Base-by-base conservation (phyloP, 495 filamentous ascomycete genomes). In the Glarea lozoyensis region DNA sequence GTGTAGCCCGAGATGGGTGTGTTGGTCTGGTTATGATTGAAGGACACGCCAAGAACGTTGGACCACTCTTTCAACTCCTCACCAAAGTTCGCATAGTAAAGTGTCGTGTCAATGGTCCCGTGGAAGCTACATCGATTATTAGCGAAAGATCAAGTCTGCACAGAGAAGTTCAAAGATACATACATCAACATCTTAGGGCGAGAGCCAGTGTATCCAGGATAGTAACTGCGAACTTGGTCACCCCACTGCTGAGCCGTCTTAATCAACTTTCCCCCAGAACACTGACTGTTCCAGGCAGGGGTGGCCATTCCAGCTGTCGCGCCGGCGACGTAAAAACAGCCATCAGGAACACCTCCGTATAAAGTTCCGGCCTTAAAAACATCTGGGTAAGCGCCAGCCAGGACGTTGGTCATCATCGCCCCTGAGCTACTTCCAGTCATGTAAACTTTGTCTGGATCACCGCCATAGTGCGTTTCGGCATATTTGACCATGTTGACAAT, bases 401-500 rank as follows among this genome's bases (percentile, higher is more conserved):
- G 57, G 4, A 73, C 67, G 39, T 70, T 68, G 40, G 70, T 71
- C 75, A 79, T 79, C 60, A 68, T 75, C 9, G 65, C 76, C 1
- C 74, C 75, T 0, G 74, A 77, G 31, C 64, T 69, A 10, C 60
- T 61, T 12, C 75, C 75, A 2, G 63, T 68, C 7, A 65, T 64
- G 42, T 64, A 79, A 30, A 73, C 65, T 41, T 65, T 64, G 45
- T 49, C 58, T 15, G 58, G 31, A 48, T 81, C 71, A 13, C 65
- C 73, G 1, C 54, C 52, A 54, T 76, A 77, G 15, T 64, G 68
- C 1, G 57, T 38, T 11, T 73, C 59, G 1, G 75, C 60, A 46
- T 72, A 76, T 15, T 50, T 63, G 22, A 80, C 77, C 76, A 80
- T 79, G 57, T 72, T 76, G 30, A 60, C 64, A 36, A 81, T 76